phyloP scores from a whole-genome alignment of 2,329 filamentous ascomycete genomes.

The Talaromyces rugulosus region DNA sequence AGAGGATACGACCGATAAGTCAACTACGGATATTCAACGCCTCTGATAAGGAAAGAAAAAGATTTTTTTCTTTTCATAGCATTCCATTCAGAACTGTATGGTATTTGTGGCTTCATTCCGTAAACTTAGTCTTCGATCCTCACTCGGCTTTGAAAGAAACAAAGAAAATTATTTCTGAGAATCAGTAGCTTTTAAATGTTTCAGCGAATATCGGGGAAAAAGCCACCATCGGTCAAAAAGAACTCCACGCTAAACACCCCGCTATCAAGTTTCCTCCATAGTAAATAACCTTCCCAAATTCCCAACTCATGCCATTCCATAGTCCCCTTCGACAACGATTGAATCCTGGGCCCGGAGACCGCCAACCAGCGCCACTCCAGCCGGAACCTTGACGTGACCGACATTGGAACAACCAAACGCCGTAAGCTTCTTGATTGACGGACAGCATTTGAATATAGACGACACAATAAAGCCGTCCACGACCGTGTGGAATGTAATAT shows the following conservation, averaged over 20 bases:
- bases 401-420: constrained; percentile 62
- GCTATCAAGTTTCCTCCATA: neutral
- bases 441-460: constrained; percentile 44
- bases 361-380: constrained; percentile 57
- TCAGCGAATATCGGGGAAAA: neutral
- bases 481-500: constrained; percentile 63
- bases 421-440: constrained; percentile 50
- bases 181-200: neutral
- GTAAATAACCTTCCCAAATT: neutral
- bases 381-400: constrained; percentile 52
- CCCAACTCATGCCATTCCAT: neutral
- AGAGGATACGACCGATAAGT: neutral
- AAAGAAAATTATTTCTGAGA: neutral
- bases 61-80: no score
- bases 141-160: neutral
- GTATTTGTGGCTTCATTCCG: neutral
- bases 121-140: neutral
- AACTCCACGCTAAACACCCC: neutral
- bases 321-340: constrained; percentile 37
- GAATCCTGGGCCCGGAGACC: constrained; percentile 55
- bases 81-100: neutral
- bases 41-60: neutral
- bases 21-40: neutral
- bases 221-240: no score
- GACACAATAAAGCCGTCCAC: constrained; percentile 44